Evolutionary conservation across 2,329 filamentous ascomycete species (phyloP), one percentile per base, ranked within the genome.

Genomic region (Coleophoma crateriformis): DNA sequence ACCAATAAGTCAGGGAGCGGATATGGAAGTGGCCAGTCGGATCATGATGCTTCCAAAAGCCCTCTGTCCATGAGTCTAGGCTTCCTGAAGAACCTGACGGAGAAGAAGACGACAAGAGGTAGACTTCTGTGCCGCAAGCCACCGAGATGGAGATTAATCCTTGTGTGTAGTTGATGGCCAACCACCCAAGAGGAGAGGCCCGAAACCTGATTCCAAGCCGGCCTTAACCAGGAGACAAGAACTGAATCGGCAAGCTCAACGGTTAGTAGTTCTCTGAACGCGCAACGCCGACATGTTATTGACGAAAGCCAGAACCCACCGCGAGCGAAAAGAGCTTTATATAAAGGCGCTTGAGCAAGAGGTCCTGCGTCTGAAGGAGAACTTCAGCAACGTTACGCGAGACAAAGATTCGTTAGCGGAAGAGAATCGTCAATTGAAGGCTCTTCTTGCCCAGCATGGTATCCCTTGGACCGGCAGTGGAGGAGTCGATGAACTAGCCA

Each of bases 181-280:
- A 63, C 78, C 87, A 8, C 83, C 89, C 3, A 99, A 97, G 71
- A 83, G 89, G 58, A 83, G 94, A 68, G 94, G 94, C 1, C 94
- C 94, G 0, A 97, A 97, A 67, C 94, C 94, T 17, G 94, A 97
- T 67, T 95, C 88, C 73, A 96, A 95, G 66, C 94, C 94, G 15
- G 92, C 94, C 41, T 72, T 96, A 61, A 97, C 92, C 17, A 80
- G 92, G 54, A 82, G 92, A 56, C 94, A 97, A 66, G 92, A 97
- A 68, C 74, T 97, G 53, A 97, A 97, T 66, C 82, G 94, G 55
- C 92, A 97, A 71, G 94, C 94, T 32, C 94, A 97, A 69, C 86
- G 91, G 91, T 95, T 81, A 59, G 70, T 32, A 46, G 33, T 15
- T 32, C 14, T 15, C 8, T 27, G 7, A 27, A 27, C 27, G 7